phyloP scores from a whole-genome alignment of 208 protist species.

The Acanthamoeba royreba region DNA sequence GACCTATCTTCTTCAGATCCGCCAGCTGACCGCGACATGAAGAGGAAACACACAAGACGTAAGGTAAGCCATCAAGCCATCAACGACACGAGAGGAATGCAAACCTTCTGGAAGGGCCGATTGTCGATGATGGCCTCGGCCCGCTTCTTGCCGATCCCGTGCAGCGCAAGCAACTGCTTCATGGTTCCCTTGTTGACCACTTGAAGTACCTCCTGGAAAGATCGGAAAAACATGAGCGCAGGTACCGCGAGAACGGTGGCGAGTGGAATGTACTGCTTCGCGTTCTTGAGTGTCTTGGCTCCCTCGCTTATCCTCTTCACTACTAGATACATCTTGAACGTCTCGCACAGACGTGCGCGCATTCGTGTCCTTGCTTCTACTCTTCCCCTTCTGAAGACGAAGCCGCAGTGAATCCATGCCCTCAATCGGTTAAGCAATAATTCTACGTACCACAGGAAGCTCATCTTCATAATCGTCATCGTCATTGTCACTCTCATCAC shows the following conservation, averaged over 20 bases:
- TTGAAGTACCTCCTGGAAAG: not conserved
- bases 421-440: too few species aligned
- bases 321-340: too few species aligned
- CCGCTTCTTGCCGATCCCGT: conserved; percentile 18
- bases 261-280: too few species aligned
- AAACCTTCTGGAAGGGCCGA: not conserved
- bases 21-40: not conserved
- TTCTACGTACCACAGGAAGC: too few species aligned
- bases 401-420: too few species aligned
- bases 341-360: too few species aligned
- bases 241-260: too few species aligned
- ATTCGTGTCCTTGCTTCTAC: too few species aligned
- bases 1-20: not conserved
- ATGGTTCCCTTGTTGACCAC: not conserved
- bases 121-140: not conserved
- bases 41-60: not conserved
- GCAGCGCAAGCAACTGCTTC: not conserved
- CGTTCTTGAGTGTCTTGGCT: too few species aligned
- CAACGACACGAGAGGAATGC: not conserved
- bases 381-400: too few species aligned
- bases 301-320: too few species aligned
- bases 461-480: not conserved
- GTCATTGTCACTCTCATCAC: not conserved
- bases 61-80: not conserved
- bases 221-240: not conserved